Percentiles rank a stretch among this genome's conserved stretches.
Conservation (phyloP, 345 rosid species). For the Noccaea bulbosa region DNA sequence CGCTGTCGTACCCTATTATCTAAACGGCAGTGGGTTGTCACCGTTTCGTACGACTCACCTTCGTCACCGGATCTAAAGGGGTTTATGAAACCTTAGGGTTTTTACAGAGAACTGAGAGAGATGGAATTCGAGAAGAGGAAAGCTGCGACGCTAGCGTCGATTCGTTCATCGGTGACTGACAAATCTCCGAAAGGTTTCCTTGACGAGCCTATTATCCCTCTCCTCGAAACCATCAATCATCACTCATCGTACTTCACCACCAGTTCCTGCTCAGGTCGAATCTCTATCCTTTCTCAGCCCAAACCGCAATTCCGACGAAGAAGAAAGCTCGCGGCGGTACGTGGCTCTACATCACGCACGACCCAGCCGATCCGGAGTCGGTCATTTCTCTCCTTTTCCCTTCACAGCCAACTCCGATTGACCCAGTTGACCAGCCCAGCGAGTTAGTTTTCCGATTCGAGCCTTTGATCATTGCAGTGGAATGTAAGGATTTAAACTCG, state of each 20-base stretch:
- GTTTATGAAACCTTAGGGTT: slow-evolving; percentile 36
- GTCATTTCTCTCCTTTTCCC: slow-evolving; percentile 64
- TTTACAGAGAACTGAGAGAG: not conserved
- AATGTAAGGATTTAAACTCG: slow-evolving; percentile 65
- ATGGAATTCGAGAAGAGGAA: slow-evolving; percentile 89
- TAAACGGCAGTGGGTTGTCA: not conserved
- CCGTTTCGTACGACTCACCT: slow-evolving; percentile 17
- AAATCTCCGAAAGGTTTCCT: slow-evolving; percentile 82
- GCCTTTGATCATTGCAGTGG: slow-evolving; percentile 84
- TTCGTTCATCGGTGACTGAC: slow-evolving; percentile 59
- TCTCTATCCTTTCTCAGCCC: slow-evolving; percentile 86
- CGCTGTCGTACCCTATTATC: not conserved
- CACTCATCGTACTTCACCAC: slow-evolving; percentile 89
- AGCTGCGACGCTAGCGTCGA: slow-evolving; percentile 61
- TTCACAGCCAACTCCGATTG: slow-evolving; percentile 1
- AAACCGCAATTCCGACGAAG: slow-evolving; percentile 34
- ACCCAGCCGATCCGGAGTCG: slow-evolving; percentile 55
- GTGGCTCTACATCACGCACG: slow-evolving; percentile 82
- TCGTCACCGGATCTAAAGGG: slow-evolving; percentile 21
- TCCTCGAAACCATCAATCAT: slow-evolving; percentile 64
- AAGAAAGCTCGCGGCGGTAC: slow-evolving; percentile 89
- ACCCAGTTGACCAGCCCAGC: slow-evolving; percentile 11
- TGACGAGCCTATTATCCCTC: slow-evolving; percentile 78
- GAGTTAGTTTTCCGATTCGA: slow-evolving; percentile 83
- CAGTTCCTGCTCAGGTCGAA: slow-evolving; percentile 93